Evolutionary conservation across 2,329 filamentous ascomycete genomes (phyloP), one percentile per base, ranked within the genome.

Genomic region (Fusarium circinatum): DNA sequence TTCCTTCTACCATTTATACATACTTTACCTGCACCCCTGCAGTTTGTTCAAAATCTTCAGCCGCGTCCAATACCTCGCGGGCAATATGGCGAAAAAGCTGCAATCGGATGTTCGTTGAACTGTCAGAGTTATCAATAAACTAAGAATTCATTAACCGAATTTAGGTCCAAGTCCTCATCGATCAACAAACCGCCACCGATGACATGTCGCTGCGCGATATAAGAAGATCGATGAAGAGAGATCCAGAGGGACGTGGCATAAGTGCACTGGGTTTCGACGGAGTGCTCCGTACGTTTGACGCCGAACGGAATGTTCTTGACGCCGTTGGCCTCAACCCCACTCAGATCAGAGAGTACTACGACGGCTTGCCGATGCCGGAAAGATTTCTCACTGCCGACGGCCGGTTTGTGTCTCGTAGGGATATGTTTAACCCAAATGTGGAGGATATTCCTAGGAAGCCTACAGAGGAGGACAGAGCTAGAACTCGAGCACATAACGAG

Each of bases 231-330:
- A 62, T 64, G 56, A 62, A 62, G 38, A 20, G 15, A 18, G 62
- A 62, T 3, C 56, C 45, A 20, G 18, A 28, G 0, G 62, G 55
- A 20, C 17, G 51, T n/a, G 36, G 45, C 10, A 32, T 64, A 45
- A 45, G 13, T 61, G 24, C 36, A 32, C 36, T 64, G 11, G 62
- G 56, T 14, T 62, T 51, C 4, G 62, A 64, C n/a, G 62, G 62
- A 38, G 62, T 64, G 8, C 32, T 64, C 11, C 62, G 62, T 26
- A 45, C n/a, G 1, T 64, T 51, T 64, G 56, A 62, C 18, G 7
- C 9, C 1, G 38, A 64, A 13, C 22, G 62, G 8, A 51, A 51
- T 38, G 45, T 64, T 45, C 24, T 64, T 5, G 62, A 64, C 13
- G 62, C 56, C 9, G 24, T 62, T 44, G 56, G 56, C 6, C 56